Conservation (phyloP, 2,329 filamentous ascomycete species). For the Alternaria sp. region DNA sequence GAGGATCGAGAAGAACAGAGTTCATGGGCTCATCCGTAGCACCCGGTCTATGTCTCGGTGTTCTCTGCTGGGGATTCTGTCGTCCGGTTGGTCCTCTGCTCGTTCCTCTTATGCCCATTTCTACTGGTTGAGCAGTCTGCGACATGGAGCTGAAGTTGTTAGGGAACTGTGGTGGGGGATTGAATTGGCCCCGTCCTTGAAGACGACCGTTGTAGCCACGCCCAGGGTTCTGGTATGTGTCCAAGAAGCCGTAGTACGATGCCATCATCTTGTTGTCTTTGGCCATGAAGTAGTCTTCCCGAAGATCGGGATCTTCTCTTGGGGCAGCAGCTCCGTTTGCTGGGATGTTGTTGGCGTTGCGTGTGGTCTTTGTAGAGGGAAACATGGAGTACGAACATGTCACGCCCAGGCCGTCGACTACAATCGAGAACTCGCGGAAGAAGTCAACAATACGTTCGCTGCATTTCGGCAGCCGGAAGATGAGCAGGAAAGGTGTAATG, state of each 20-base stretch:
- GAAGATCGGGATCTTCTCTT: slow-evolving; percentile 65
- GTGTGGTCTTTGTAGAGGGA: slow-evolving; percentile 85
- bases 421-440: slow-evolving; percentile 96
- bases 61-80: slow-evolving; percentile 38
- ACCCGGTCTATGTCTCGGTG: slow-evolving; percentile 32
- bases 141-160: slow-evolving; percentile 62
- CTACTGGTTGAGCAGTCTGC: slow-evolving; percentile 62
- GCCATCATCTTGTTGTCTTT: slow-evolving; percentile 99
- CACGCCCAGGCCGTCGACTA: slow-evolving; percentile 94
- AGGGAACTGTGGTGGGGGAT: slow-evolving; percentile 78
- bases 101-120: slow-evolving; percentile 42
- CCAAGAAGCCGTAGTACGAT: slow-evolving; percentile 92
- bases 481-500: slow-evolving; percentile 87
- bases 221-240: slow-evolving; percentile 71
- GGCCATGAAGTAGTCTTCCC: slow-evolving; percentile 91
- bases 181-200: slow-evolving; percentile 61
- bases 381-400: slow-evolving; percentile 98
- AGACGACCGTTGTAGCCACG: slow-evolving; percentile 42
- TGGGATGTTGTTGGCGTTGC: slow-evolving; percentile 57
- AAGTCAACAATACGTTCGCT: slow-evolving; percentile 96
- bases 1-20: slow-evolving; percentile 76
- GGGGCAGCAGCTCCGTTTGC: slow-evolving; percentile 49
- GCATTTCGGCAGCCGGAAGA: slow-evolving; percentile 84
- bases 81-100: slow-evolving; percentile 39
- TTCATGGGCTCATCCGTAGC: slow-evolving; percentile 68